Conservation (phyloP, 768 basidiomycete species). For the Hygrophoropsis aurantiaca region DNA sequence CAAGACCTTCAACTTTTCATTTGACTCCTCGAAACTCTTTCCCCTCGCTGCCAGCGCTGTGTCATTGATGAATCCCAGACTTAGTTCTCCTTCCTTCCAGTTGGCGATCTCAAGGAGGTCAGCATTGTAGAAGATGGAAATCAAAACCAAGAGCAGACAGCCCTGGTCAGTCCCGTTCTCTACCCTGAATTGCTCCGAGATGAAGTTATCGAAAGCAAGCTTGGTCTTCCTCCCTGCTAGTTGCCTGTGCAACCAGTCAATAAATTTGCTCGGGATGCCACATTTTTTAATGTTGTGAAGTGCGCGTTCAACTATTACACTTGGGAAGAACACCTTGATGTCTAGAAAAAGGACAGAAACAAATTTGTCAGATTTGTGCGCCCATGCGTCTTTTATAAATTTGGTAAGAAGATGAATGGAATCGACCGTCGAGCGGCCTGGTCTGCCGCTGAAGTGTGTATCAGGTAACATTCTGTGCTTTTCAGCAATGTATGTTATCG, state of each 20-base stretch:
- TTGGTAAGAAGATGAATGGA: not conserved
- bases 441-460: not conserved
- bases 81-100: slow-evolving; percentile 6
- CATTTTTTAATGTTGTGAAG: slow-evolving; percentile 9
- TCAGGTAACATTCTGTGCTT: not conserved
- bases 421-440: not conserved
- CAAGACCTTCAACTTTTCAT: not conserved
- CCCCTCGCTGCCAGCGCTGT: slow-evolving; percentile 1
- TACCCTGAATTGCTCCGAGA: slow-evolving; percentile 11
- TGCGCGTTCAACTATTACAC: not conserved
- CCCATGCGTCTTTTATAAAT: not conserved
- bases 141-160: slow-evolving; percentile 26
- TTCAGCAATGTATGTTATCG: slow-evolving; percentile 5
- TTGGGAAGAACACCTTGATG: slow-evolving; percentile 8
- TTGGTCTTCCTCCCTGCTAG: not conserved
- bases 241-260: not conserved
- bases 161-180: slow-evolving; percentile 33
- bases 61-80: slow-evolving; percentile 33
- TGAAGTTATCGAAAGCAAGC: slow-evolving; percentile 20
- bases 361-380: not conserved
- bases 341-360: slow-evolving; percentile 1
- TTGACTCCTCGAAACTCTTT: not conserved
- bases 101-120: slow-evolving; percentile 15
- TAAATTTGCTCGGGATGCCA: slow-evolving; percentile 11
- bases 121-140: slow-evolving; percentile 34